A percentile compares a stretch with the other conserved stretches of the same genome.
Evolutionary conservation across 768 basidiomycete species (phyloP).

Genomic region (Collybiopsis luxurians): DNA sequence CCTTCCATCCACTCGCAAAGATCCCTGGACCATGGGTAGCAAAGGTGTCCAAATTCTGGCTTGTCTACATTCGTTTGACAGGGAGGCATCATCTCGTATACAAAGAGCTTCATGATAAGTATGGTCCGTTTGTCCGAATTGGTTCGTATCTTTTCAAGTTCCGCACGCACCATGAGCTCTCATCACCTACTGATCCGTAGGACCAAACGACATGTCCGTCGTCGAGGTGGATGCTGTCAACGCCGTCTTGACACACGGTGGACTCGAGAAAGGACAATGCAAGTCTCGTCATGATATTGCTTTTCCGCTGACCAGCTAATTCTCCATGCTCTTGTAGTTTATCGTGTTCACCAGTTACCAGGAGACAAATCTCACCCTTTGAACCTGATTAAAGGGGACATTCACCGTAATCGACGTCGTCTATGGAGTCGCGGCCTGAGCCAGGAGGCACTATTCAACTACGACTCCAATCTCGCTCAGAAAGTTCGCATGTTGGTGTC

Average conservation of each 20-base stretch:
- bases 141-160: not conserved
- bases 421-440: constrained; percentile 27
- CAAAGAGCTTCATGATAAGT: constrained; percentile 5
- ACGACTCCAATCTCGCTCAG: constrained; percentile 15
- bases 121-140: constrained; percentile 4
- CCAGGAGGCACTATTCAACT: constrained; percentile 19
- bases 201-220: constrained; percentile 6
- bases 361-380: too few relatives aligned
- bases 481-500: constrained; percentile 9
- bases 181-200: not conserved
- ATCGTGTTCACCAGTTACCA: not conserved
- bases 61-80: not conserved
- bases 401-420: constrained; percentile 14
- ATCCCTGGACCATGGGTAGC: constrained; percentile 4
- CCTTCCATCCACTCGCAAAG: constrained; percentile 7
- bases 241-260: not conserved
- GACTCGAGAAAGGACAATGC: constrained; percentile 4
- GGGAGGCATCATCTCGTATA: constrained; percentile 7
- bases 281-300: not conserved
- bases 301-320: not conserved
- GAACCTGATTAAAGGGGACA: too few relatives aligned
- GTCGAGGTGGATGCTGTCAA: constrained; percentile 2
- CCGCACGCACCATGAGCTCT: not conserved
- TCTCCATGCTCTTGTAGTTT: not conserved
- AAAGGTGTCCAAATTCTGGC: constrained; percentile 4